Evolutionary conservation across 352 stramenopile genomes (phyloP), one percentile per base, ranked within the genome.

Genomic region (Phytophthora hybrid): DNA sequence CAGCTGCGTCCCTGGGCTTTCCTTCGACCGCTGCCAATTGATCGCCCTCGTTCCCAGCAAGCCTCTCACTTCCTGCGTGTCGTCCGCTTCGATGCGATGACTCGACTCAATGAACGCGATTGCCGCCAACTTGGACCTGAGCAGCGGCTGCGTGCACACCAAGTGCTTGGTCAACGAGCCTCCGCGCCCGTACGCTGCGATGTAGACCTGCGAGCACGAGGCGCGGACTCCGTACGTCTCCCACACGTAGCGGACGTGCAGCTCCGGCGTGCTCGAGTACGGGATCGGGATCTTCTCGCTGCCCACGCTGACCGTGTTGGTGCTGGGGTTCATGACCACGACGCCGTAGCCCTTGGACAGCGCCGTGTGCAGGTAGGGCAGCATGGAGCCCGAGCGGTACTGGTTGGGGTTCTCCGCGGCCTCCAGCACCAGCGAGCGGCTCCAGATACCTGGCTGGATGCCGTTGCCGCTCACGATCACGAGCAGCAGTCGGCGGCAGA

Each of bases 361-460:
- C 46, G 88, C 88, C 44, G 87, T 91, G 66, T 94, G 87, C 32
- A 95, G 66, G 69, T 95, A 95, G 26, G 88, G 88, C 2, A 94
- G 71, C 88, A 95, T 95, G 46, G 88, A 95, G 18, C 88, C 88
- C 1, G 89, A 93, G 51, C 89, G 85, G 70, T 95, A 94, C 66
- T 96, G 89, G 69, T 92, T 87, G 9, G 85, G 82, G 32, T 83
- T 79, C 66, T 92, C 85, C 2, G 77, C 80, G 8, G 87, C 78
- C 54, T 95, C 89, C 44, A 95, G 79, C 59, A 95, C 89, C 23
- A 95, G 83, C 56, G 83, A 93, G 52, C 89, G 87, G 64, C 89
- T 96, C 89, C 89, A 96, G 37, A 96, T 96, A 59, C 89, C 89
- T 4, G 89, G 89, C 61, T 94, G 89, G 73, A 96, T 94, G 65